Evolutionary conservation across 179 eudicot genomes (phyloP), one percentile per base, ranked within the genome.

Genomic region (Corrigiola litoralis): DNA sequence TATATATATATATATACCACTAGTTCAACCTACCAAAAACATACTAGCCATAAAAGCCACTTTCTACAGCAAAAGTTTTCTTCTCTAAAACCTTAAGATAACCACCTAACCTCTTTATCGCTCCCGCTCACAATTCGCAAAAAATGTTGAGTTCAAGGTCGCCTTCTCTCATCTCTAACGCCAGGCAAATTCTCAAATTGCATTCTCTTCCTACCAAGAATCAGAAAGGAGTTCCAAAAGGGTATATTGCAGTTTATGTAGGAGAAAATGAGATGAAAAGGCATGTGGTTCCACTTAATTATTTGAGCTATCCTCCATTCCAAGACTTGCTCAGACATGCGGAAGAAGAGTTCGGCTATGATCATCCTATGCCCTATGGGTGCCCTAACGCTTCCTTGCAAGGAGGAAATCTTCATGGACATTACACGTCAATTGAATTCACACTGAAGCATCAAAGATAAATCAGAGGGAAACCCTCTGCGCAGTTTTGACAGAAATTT

Each of bases 321-420:
- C 88, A 79, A 20, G 53, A 58, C 60, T 74, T 86, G n/a, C 84
- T 84, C 41, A 74, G 57, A 33, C 53, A 33, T 1, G 79, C 85
- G 13, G 88, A 81, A 46, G 88, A 86, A 46, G 88, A 86, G 55
- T 86, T 77, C 18, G 88, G 85, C 4, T 84, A 77, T 56, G 58
- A 60, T 47, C 82, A 79, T 75, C 84, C 84, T 1, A 79, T 67
- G 77, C 72, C 84, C 84, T 1, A 79, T 67, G 77, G 82, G 84
- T 4, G 82, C 80, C 9, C 82, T 84, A 2, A 82, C 79, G 2
- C 67, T 84, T 70, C 81, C 82, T 4, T 77, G 79, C 56, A 71
- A 58, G 8, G 81, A 81, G 56, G 79, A 84, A 20, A 57, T 60
- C 10, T 75, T 84, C 72, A 38, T 77, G 36, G 27, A 64, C 13